phyloP scores from a whole-genome alignment of 306 rosid species.

The Acacia confusa region DNA sequence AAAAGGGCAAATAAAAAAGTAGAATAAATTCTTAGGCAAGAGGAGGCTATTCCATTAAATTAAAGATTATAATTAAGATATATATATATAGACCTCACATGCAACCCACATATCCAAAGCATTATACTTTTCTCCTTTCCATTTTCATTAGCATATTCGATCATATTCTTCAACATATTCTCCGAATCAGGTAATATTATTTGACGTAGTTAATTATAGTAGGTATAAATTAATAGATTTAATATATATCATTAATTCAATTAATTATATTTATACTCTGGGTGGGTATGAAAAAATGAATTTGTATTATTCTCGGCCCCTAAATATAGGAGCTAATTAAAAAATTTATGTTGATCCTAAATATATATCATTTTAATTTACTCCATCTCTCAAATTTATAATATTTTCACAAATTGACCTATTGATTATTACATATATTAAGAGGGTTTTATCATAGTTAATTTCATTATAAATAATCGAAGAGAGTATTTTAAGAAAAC shows the following conservation, averaged over 20 bases:
- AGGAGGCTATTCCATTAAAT: conserved; percentile 1
- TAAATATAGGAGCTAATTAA: too few species aligned
- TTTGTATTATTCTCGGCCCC: neutral
- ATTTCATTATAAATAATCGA: too few species aligned
- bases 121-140: conserved; percentile 3
- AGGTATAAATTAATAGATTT: neutral
- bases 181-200: neutral
- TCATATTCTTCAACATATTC: conserved; percentile 13
- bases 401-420: too few species aligned
- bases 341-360: too few species aligned
- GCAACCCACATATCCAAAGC: neutral
- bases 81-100: neutral
- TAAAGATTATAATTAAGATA: conserved; percentile 27
- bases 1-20: neutral
- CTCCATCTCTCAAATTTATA: too few species aligned
- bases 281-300: neutral
- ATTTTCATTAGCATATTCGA: neutral
- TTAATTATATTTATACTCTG: neutral
- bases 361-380: too few species aligned
- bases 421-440: too few species aligned
- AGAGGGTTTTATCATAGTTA: too few species aligned
- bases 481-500: too few species aligned
- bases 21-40: conserved; percentile 31
- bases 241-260: neutral
- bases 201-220: neutral